Evolutionary conservation across 2,329 filamentous ascomycete species (phyloP), one percentile per base, ranked within the genome.

Genomic region (Aspergillus eucalypticola): DNA sequence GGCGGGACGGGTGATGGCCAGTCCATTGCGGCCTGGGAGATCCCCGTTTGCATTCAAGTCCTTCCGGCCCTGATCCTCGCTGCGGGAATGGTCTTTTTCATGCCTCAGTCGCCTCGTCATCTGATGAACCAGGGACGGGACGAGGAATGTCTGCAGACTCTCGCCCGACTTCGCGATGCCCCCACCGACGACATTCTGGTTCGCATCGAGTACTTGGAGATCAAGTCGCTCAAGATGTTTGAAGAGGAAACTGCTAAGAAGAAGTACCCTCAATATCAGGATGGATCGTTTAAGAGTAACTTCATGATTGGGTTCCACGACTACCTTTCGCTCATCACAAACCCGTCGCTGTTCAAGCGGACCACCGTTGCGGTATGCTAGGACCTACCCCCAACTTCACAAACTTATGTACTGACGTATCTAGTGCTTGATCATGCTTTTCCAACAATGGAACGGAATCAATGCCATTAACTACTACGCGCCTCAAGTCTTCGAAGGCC

Each of bases 71-170:
- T 88, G 0, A 64, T 90, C 4, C 83, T 94, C 2, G 84, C 88
- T 13, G 65, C 82, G 8, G 90, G 90, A 39, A 92, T 92, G 83
- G 61, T 75, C 21, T 69, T 89, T 3, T 91, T 90, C 76, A 91
- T 93, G 89, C 90, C 90, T 0, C 91, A 90, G 73, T 89, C 85
- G 0, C 90, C 90, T 0, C 83, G 90, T 65, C 91, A 89, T 86
- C 82, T 93, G 0, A 78, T 90, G 17, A 87, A 91, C 67, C 86
- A 88, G 60, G 81, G 78, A 53, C 85, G 89, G 21, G 89, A 92
- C 67, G 81, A 82, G 0, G 89, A 93, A 71, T 88, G 88, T 0
- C 83, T 86, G 3, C 71, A 74, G 8, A 86, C 87, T 0, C 79
- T 92, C 1, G 85, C 89, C 0, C 79, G 73, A 29, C 84, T 93